Percentiles rank a stretch among this genome's conserved stretches.
Conservation (phyloP, 441 rosid species). For the Erysimum cheiri region DNA sequence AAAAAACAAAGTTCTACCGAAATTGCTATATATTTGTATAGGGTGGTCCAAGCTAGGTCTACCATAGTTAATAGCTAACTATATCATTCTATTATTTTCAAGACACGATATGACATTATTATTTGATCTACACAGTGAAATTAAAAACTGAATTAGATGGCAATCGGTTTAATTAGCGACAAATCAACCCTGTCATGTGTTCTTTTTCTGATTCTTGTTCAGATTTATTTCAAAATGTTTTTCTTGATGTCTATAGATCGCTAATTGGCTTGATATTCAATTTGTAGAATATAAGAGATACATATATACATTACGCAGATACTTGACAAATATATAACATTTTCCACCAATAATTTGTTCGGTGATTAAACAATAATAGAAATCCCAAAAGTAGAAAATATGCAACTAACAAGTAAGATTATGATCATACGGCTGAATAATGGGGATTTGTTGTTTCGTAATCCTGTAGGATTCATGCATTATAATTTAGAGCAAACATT, state of each 20-base stretch:
- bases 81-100: not conserved
- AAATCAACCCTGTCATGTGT: slow-evolving; percentile 13
- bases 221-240: not conserved
- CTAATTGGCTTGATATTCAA: not conserved
- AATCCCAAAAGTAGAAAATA: slow-evolving; percentile 12
- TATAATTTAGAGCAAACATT: not conserved
- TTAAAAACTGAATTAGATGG: not conserved
- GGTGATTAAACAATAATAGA: slow-evolving; percentile 1
- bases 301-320: not conserved
- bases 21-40: not conserved
- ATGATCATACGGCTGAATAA: slow-evolving; percentile 20
- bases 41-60: slow-evolving; percentile 5
- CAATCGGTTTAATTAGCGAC: slow-evolving; percentile 9
- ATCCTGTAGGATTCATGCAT: slow-evolving; percentile 2
- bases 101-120: not conserved
- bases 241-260: slow-evolving; percentile 1
- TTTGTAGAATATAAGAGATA: not conserved
- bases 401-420: slow-evolving; percentile 13
- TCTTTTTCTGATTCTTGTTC: not conserved
- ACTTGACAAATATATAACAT: slow-evolving; percentile 11
- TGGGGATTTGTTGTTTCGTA: slow-evolving; percentile 3
- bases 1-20: not conserved
- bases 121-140: not conserved
- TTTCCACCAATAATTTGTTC: slow-evolving; percentile 16
- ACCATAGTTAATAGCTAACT: not conserved